phyloP scores from a whole-genome alignment of 2,329 filamentous ascomycete species.

The Aspergillus novoparasiticus region DNA sequence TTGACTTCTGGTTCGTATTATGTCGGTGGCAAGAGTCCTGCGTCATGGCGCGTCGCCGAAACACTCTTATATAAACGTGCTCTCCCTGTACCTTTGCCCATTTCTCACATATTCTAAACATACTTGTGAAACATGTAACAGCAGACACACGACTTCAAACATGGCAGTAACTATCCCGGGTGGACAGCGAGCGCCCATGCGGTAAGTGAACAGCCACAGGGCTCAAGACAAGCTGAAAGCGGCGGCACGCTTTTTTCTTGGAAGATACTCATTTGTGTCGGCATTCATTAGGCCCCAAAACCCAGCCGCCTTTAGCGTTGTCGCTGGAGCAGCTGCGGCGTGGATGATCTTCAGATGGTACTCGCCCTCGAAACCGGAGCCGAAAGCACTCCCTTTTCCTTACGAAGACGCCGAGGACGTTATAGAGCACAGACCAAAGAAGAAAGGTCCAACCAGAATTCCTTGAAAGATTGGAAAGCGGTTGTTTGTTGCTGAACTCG shows the following conservation, averaged over 20 bases:
- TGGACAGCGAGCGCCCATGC: not conserved
- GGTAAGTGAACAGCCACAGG: not conserved
- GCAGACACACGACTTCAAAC: not conserved
- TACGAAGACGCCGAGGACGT: not conserved
- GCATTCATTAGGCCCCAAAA: not conserved
- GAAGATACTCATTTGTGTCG: not conserved
- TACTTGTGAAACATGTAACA: not conserved
- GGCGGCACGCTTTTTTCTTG: not conserved
- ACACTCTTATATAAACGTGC: not conserved
- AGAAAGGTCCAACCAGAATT: not conserved
- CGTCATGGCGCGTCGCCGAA: not conserved
- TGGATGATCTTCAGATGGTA: not conserved
- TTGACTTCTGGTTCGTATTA: not conserved
- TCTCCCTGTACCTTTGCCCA: not conserved
- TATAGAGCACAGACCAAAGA: not conserved
- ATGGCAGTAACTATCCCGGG: not conserved
- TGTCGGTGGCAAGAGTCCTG: not conserved
- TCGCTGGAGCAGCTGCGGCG: not conserved
- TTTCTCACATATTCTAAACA: not conserved
- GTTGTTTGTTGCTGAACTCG: not conserved
- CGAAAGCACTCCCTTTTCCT: not conserved
- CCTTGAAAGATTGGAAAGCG: not conserved
- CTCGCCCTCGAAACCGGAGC: not conserved
- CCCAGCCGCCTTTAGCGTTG: not conserved
- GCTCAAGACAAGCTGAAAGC: not conserved